Evolutionary conservation across 768 basidiomycete genomes (phyloP), one percentile per base, ranked within the genome.

Genomic region (Chlorophyllum brunneum): DNA sequence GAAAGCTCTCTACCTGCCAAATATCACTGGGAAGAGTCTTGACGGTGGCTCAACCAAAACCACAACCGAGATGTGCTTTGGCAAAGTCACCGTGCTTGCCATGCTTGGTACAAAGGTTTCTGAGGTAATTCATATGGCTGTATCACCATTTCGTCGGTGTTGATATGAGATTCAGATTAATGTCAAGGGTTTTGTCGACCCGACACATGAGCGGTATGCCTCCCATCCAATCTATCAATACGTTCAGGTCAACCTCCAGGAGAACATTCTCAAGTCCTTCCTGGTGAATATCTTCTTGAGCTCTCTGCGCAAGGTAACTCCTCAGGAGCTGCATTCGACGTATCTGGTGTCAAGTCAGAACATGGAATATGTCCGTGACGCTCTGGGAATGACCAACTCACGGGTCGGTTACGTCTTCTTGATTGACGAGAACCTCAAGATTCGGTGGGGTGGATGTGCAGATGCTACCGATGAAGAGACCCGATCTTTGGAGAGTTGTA

Each of bases 381-480:
- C 89, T 4, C 70, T 98, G 39, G 92, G 92, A 0, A 86, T 95
- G 77, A 81, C 82, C 26, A 98, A 98, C 70, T 87, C 84, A 64
- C 85, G 88, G 61, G 80, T 98, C 26, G 95, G 95, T 16, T 97
- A 95, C 63, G 85, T 95, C 11, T 98, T 88, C 62, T 75, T 98
- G 10, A 81, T 98, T 23, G 95, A 98, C 63, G 80, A 85, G 66
- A 82, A 90, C 54, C 65, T 84, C 55, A 89, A 83, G 66, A 80
- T 98, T 41, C 80, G 95, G 16, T 98, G 95, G 95, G 95, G 88
- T 1, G 95, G 83, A 8, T 89, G 92, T 58, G 92, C 87, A 5
- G 88, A 91, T 59, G 90, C 94, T 0, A 86, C 80, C 54, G 62
- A 66, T 2, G 83, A 90, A 54, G 95, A 98, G 66, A 72, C 78